These are phyloP conservation scores for Huntiella savannae DNA, from an alignment of 2,329 filamentous ascomycete species.

Conservation along the genomic window DNA sequence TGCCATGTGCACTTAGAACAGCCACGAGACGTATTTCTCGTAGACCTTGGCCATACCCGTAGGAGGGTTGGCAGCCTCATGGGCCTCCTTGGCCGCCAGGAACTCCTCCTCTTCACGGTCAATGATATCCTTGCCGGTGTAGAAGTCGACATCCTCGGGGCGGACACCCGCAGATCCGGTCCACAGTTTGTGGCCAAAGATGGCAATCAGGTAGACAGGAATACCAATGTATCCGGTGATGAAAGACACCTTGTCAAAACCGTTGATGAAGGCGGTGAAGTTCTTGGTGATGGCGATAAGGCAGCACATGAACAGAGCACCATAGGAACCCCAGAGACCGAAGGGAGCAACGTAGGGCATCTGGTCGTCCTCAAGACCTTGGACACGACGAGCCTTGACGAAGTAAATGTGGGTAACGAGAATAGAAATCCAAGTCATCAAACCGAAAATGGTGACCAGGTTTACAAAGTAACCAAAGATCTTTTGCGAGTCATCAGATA, in stretches of 20 bases:
- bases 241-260: slow-evolving; percentile 40
- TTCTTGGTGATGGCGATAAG: slow-evolving; percentile 69
- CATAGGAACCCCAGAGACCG: slow-evolving; percentile 49
- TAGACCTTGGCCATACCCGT: slow-evolving; percentile 11
- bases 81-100: slow-evolving; percentile 24
- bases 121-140: slow-evolving; percentile 52
- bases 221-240: slow-evolving; percentile 63
- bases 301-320: slow-evolving; percentile 49
- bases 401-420: slow-evolving; percentile 50
- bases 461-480: slow-evolving; percentile 51
- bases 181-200: slow-evolving; percentile 47
- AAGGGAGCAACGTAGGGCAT: slow-evolving; percentile 52
- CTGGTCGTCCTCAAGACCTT: slow-evolving; percentile 33
- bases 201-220: slow-evolving; percentile 49
- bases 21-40: slow-evolving; percentile 11
- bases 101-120: slow-evolving; percentile 56
- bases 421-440: slow-evolving; percentile 49
- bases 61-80: slow-evolving; percentile 13
- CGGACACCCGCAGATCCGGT: slow-evolving; percentile 35
- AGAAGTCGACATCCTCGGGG: slow-evolving; percentile 46
- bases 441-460: slow-evolving; percentile 46
- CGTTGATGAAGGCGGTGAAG: slow-evolving; percentile 48
- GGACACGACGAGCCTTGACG: slow-evolving; percentile 40
- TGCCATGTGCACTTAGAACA: slow-evolving; percentile 8
- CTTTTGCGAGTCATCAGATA: slow-evolving; percentile 32